Percentiles rank a stretch among this genome's conserved stretches.
Conservation (phyloP, 257 asterid species). For the Nicotiana sylvestris region DNA sequence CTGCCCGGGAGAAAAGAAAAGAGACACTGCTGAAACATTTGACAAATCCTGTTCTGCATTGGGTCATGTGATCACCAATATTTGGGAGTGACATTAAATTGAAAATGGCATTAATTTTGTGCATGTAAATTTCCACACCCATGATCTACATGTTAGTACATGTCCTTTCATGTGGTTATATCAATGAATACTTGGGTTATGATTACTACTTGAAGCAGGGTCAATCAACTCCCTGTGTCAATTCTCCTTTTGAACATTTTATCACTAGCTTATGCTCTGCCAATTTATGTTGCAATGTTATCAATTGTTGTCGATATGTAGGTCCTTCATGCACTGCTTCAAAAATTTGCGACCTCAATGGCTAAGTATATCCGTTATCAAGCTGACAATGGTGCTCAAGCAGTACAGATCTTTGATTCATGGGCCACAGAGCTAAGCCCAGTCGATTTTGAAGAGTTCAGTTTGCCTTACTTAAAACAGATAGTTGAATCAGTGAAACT, state of each 20-base stretch:
- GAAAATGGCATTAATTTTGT: too few species aligned
- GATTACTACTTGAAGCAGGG: not conserved
- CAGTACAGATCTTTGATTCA: constrained; percentile 96
- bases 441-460: constrained; percentile 88
- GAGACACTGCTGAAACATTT: not conserved
- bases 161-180: not conserved
- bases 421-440: constrained; percentile 99
- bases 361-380: constrained; percentile 81
- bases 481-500: constrained; percentile 73
- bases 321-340: constrained; percentile 89
- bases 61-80: not conserved
- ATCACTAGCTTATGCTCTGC: not conserved
- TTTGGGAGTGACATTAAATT: not conserved
- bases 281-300: not conserved
- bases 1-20: not conserved
- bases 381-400: constrained; percentile 98
- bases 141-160: too few species aligned
- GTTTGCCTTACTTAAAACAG: constrained; percentile 78
- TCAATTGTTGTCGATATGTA: constrained; percentile 13
- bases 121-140: too few species aligned
- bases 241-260: not conserved
- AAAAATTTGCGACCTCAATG: constrained; percentile 91
- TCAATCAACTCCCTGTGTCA: not conserved
- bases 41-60: not conserved
- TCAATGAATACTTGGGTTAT: not conserved